Conservation (phyloP, 2,329 filamentous ascomycete genomes). For the Ceratocystis huliohia region DNA sequence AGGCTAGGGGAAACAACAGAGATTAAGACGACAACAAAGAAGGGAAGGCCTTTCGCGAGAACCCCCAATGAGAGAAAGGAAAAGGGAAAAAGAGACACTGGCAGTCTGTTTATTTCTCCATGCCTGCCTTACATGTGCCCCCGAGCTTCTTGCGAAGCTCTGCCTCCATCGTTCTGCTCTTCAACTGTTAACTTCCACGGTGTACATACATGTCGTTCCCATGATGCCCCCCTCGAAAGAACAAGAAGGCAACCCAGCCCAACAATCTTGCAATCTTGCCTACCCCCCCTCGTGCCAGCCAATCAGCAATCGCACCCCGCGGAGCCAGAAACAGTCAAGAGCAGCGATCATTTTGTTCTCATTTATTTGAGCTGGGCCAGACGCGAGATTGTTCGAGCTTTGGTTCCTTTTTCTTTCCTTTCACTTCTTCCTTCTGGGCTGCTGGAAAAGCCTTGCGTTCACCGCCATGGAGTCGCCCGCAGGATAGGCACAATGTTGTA, state of each 20-base stretch:
- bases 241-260: not conserved
- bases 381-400: not conserved
- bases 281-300: not conserved
- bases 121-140: no score
- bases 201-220: not conserved
- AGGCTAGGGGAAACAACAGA: not conserved
- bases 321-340: not conserved
- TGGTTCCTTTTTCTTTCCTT: constrained; percentile 5
- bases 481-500: not conserved
- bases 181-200: not conserved
- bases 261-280: not conserved
- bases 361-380: not conserved
- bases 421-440: not conserved
- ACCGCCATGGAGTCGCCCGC: not conserved
- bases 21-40: constrained; percentile 1
- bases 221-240: not conserved
- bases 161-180: no score
- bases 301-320: not conserved
- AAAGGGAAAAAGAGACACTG: no score
- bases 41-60: not conserved
- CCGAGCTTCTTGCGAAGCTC: no score
- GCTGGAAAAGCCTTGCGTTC: not conserved
- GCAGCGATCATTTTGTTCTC: not conserved
- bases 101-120: no score
- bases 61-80: no score